These are phyloP conservation scores for Cydonia oblonga DNA, from an alignment of 331 rosid species.

Conservation along the genomic window DNA sequence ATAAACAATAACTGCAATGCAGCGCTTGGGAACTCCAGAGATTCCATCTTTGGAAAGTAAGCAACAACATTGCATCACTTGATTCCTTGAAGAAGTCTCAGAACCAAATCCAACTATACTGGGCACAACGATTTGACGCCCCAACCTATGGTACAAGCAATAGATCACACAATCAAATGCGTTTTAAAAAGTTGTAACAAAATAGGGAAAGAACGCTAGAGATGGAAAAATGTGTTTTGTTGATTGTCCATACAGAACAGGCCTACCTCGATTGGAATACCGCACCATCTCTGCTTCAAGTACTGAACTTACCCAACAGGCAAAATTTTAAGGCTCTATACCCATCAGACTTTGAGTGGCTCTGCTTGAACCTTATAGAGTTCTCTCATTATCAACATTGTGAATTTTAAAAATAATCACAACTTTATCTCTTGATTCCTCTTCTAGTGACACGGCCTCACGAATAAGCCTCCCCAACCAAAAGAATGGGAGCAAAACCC, in stretches of 20 bases:
- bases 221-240: slow-evolving; percentile 28
- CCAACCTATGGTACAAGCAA: slow-evolving; percentile 87
- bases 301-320: slow-evolving; percentile 44
- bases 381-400: background rate
- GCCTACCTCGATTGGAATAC: slow-evolving; percentile 58
- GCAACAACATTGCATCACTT: slow-evolving; percentile 43
- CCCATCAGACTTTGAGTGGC: background rate
- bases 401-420: background rate
- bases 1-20: slow-evolving; percentile 37
- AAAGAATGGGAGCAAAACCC: background rate
- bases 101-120: slow-evolving; percentile 63
- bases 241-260: slow-evolving; percentile 33
- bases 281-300: slow-evolving; percentile 28
- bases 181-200: slow-evolving; percentile 22
- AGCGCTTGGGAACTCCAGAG: slow-evolving; percentile 45
- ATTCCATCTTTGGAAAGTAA: slow-evolving; percentile 44
- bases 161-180: slow-evolving; percentile 67
- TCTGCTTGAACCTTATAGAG: background rate
- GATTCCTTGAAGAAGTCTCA: slow-evolving; percentile 56
- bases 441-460: slow-evolving; percentile 1
- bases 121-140: slow-evolving; percentile 43
- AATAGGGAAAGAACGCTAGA: slow-evolving; percentile 5
- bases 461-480: background rate
- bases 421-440: slow-evolving; percentile 4
- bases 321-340: slow-evolving; percentile 13